phyloP scores from a whole-genome alignment of 2,329 filamentous ascomycete genomes.

The Periconia macrospinosa region DNA sequence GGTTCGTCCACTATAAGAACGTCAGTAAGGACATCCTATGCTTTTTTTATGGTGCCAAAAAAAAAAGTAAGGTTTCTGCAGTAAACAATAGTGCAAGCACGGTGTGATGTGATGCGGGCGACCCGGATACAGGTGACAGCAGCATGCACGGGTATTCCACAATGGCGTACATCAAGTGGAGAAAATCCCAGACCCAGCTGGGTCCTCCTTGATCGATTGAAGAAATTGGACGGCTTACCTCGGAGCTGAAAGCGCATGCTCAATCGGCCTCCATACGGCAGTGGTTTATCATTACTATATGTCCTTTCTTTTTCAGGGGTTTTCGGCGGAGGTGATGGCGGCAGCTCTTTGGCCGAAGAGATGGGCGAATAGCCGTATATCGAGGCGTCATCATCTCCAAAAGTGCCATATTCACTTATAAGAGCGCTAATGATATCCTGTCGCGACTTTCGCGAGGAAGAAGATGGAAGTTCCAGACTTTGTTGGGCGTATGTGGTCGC shows the following conservation, averaged over 20 bases:
- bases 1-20: conserved; percentile 20
- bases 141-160: background rate
- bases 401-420: conserved; percentile 41
- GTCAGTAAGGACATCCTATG: background rate
- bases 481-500: conserved; percentile 28
- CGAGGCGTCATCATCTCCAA: conserved; percentile 25
- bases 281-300: conserved; percentile 24
- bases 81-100: background rate
- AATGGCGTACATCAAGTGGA: background rate
- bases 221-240: conserved; percentile 27
- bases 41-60: background rate
- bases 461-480: conserved; percentile 24
- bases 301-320: conserved; percentile 22
- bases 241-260: conserved; percentile 37
- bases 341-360: conserved; percentile 34
- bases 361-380: conserved; percentile 25
- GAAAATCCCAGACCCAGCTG: background rate
- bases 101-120: background rate
- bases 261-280: conserved; percentile 22
- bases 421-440: conserved; percentile 44
- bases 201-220: background rate
- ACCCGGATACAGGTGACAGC: background rate
- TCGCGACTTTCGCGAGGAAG: conserved; percentile 34
- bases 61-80: background rate
- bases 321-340: conserved; percentile 24